Evolutionary conservation across 176 grass and related monocot species (phyloP), one percentile per base, ranked within the genome.

Genomic region (Pontederia crassipes): DNA sequence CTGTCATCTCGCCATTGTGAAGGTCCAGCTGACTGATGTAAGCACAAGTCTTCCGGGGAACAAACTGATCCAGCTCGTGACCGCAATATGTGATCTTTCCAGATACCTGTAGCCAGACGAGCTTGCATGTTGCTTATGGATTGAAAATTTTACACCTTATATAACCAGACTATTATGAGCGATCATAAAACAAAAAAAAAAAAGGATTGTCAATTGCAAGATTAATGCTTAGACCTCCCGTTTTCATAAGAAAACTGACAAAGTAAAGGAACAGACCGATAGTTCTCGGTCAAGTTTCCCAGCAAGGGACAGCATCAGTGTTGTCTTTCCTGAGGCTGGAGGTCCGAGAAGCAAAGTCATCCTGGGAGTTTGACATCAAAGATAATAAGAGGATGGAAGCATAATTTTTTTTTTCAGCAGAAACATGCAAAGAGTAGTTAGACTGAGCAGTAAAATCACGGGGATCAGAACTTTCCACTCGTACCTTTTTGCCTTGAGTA

Each of bases 271-370:
- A 49, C 62, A 12, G 45, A 95, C 82, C 82, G 80, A 87, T 64
- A 96, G 78, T 4, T 54, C 82, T 66, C 82, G 87, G 18, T 87
- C 78, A 73, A 75, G 78, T 77, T 90, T 96, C 20, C 86, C 86
- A 3, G 83, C 54, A n/a, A 96, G 80, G 3, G 86, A 83, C 51
- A 85, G 69, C 75, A 96, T 74, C 12, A 96, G 86, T 16, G 86
- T 82, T 68, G 86, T 90, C 73, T 96, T 96, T 57, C 91, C 91
- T 52, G 86, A 89, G 12, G 80, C 79, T 58, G 91, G 91, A 82
- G 91, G 91, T 59, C 91, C 91, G 51, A 96, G 86, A 60, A 96
- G 83, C 83, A 96, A 87, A 9, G 92, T 90, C 92, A 90, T 85
- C 81, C 92, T 96, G 74, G 18, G 28, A 47, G 46, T 69, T 56